phyloP scores from a whole-genome alignment of 1,284 basidiomycete species.

The Ceratobasidium theobromae region DNA sequence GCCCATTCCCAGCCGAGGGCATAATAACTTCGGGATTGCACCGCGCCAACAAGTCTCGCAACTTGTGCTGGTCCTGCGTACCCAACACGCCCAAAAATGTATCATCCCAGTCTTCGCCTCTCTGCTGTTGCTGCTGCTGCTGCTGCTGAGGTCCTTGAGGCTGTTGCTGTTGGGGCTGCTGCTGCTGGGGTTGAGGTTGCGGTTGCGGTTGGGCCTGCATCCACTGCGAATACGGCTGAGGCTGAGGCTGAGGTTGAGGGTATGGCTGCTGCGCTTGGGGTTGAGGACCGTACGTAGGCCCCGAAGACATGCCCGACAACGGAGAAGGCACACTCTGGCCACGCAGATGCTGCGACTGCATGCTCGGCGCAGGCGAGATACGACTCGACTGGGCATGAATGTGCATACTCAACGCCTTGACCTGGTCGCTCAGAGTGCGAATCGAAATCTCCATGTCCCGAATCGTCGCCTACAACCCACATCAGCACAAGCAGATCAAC shows the following conservation, averaged over 20 bases:
- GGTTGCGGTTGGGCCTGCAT: conserved; percentile 52
- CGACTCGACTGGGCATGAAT: conserved; percentile 36
- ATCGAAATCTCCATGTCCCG: conserved; percentile 76
- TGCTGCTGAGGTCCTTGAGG: conserved; percentile 19
- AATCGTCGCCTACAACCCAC: conserved; percentile 58
- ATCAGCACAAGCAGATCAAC: neutral
- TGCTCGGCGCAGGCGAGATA: conserved; percentile 27
- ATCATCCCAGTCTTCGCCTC: conserved; percentile 77
- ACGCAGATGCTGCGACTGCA: conserved; percentile 27
- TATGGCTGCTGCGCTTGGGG: conserved; percentile 27
- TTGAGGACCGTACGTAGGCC: conserved; percentile 6
- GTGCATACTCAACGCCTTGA: conserved; percentile 71
- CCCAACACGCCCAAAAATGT: conserved; percentile 71
- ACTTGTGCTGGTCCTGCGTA: conserved; percentile 67
- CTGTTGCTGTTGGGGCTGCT: conserved; percentile 5
- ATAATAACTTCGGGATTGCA: conserved; percentile 76
- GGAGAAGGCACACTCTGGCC: conserved; percentile 30
- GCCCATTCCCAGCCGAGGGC: conserved; percentile 59
- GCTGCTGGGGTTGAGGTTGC: conserved; percentile 40
- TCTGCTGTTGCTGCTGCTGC: conserved; percentile 22
- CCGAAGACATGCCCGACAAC: conserved; percentile 4
- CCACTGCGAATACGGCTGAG: conserved; percentile 6
- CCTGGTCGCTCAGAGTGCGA: conserved; percentile 68
- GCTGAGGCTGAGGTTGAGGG: neutral
- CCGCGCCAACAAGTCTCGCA: conserved; percentile 67